Conservation (phyloP, 371 early-diverging fungal genomes). For the Rhizomucor pusillus region DNA sequence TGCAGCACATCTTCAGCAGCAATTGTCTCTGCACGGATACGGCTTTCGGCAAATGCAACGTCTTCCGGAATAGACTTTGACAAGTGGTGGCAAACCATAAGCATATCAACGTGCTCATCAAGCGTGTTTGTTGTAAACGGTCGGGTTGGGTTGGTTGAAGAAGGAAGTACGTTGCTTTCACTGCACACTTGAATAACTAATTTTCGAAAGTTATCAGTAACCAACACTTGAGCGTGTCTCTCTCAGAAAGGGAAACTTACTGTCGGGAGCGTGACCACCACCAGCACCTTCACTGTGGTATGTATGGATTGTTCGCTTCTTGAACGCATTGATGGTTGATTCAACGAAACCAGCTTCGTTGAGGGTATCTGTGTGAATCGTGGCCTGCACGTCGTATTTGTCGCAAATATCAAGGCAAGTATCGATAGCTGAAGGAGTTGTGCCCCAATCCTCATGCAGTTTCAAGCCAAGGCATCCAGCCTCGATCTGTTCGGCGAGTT, state of each 20-base stretch:
- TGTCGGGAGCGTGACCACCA: constrained; percentile 93
- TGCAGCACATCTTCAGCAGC: constrained; percentile 92
- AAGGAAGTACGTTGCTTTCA: constrained; percentile 82
- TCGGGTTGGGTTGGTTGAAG: constrained; percentile 92
- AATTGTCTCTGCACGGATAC: constrained; percentile 95
- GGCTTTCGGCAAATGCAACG: constrained; percentile 91
- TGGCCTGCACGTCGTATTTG: constrained; percentile 85
- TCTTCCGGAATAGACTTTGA: constrained; percentile 91
- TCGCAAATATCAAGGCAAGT: constrained; percentile 84
- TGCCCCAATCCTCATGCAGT: constrained; percentile 94
- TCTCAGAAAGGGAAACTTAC: constrained; percentile 32
- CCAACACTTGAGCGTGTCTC: neutral
- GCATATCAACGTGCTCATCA: constrained; percentile 96
- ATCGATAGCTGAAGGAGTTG: constrained; percentile 92
- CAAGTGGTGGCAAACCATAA: constrained; percentile 97
- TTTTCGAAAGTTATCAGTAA: neutral
- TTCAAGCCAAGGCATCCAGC: constrained; percentile 93
- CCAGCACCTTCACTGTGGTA: constrained; percentile 97
- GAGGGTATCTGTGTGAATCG: constrained; percentile 92
- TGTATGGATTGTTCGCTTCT: constrained; percentile 87
- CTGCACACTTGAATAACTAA: constrained; percentile 78
- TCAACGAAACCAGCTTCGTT: constrained; percentile 96
- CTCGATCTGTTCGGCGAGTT: constrained; percentile 75
- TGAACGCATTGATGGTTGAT: constrained; percentile 82
- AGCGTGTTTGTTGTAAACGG: constrained; percentile 90